Evolutionary conservation across 2,329 filamentous ascomycete species (phyloP).

Genomic region (Alternaria sp.): DNA sequence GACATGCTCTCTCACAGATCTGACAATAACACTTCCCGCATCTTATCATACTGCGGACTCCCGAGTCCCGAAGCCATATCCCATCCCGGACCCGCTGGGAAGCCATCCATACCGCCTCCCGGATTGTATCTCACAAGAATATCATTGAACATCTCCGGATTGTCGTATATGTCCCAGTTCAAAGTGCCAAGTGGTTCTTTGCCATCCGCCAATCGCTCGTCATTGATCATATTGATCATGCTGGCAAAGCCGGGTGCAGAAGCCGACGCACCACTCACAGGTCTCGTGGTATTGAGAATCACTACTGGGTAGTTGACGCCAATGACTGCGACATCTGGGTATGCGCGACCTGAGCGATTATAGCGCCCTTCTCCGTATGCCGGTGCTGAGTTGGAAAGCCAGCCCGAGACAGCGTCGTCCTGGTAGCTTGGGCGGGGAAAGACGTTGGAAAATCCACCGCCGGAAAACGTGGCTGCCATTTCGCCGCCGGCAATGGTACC

Average conservation of each 20-base stretch:
- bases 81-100: slow-evolving; percentile 33
- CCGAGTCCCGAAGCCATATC: slow-evolving; percentile 36
- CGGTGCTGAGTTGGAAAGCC: slow-evolving; percentile 10
- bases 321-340: slow-evolving; percentile 66
- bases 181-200: slow-evolving; percentile 61
- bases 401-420: slow-evolving; percentile 23
- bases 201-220: slow-evolving; percentile 58
- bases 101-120: slow-evolving; percentile 43
- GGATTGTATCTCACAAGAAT: slow-evolving; percentile 38
- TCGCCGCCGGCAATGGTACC: slow-evolving; percentile 1
- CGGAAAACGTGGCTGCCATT: slow-evolving; percentile 9
- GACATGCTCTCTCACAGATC: not conserved
- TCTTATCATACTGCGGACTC: slow-evolving; percentile 22
- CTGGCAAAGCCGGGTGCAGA: slow-evolving; percentile 64
- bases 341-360: slow-evolving; percentile 56
- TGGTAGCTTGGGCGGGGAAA: slow-evolving; percentile 58
- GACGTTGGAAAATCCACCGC: slow-evolving; percentile 55
- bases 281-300: slow-evolving; percentile 38
- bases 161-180: slow-evolving; percentile 63
- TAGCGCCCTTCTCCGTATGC: slow-evolving; percentile 14
- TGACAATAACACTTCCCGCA: slow-evolving; percentile 20
- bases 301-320: slow-evolving; percentile 55
- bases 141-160: slow-evolving; percentile 52
- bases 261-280: slow-evolving; percentile 58
- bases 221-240: slow-evolving; percentile 65